Percentiles rank a stretch among this genome's conserved stretches.
Conservation (phyloP, 73 alveolate species). For the Paramecium caudatum region DNA sequence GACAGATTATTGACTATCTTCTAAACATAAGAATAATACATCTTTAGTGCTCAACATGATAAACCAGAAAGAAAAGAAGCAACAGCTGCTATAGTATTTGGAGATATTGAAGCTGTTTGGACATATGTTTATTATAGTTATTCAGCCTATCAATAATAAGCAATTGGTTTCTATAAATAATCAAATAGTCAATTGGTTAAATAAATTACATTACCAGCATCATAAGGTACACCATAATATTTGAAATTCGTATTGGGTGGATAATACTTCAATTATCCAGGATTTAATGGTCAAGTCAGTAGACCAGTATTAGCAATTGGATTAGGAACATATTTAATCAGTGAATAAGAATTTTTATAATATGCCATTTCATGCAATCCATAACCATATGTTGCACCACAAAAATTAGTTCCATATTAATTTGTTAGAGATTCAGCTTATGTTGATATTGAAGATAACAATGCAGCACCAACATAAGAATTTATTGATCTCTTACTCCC, state of each 20-base stretch:
- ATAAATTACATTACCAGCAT: conserved; percentile 13
- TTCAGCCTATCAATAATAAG: background rate
- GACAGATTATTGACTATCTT: conserved; percentile 47
- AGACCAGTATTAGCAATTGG: conserved; percentile 64
- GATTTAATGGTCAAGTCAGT: conserved; percentile 56
- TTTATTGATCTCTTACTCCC: conserved; percentile 36
- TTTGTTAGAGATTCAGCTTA: conserved; percentile 13
- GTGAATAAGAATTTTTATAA: conserved; percentile 3
- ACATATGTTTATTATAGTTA: conserved; percentile 60
- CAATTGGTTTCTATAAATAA: conserved; percentile 47
- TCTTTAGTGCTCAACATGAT: conserved; percentile 47
- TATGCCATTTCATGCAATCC: conserved; percentile 56
- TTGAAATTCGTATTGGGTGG: conserved; percentile 62
- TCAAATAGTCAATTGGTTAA: background rate
- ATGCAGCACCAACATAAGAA: conserved; percentile 17
- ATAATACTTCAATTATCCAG: background rate
- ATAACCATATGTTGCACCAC: conserved; percentile 27
- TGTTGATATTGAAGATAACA: conserved; percentile 29
- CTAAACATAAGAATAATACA: conserved; percentile 45
- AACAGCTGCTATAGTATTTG: conserved; percentile 1
- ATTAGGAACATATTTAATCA: conserved; percentile 21
- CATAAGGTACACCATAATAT: conserved; percentile 26
- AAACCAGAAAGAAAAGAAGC: conserved; percentile 50
- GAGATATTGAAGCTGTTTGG: conserved; percentile 73
- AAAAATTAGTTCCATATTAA: background rate